These are phyloP conservation scores for Pseudogymnoascus sp. DNA, from an alignment of 2,329 filamentous ascomycete species.

Conservation along the genomic window DNA sequence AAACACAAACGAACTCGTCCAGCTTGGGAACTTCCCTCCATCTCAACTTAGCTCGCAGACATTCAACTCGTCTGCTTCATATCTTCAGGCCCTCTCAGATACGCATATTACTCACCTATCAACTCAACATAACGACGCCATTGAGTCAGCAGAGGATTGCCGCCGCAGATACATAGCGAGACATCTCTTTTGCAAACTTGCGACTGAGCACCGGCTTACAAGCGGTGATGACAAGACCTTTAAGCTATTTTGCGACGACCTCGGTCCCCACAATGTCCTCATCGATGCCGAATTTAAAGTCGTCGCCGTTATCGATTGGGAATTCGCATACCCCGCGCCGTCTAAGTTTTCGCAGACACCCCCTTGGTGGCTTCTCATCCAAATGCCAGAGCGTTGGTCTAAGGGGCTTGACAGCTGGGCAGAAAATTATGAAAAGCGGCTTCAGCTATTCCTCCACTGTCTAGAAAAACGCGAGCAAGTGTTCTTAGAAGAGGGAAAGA, in stretches of 20 bases:
- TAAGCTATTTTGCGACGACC: conserved; percentile 16
- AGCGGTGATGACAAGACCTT: conserved; percentile 10
- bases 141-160: conserved; percentile 25
- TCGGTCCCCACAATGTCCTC: conserved; percentile 16
- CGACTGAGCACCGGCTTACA: conserved; percentile 1
- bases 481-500: background rate
- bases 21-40: conserved; percentile 19
- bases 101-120: conserved; percentile 35
- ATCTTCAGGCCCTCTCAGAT: conserved; percentile 33
- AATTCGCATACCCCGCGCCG: conserved; percentile 17
- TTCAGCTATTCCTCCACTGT: conserved; percentile 8
- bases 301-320: conserved; percentile 17
- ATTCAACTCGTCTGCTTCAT: conserved; percentile 30
- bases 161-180: conserved; percentile 30
- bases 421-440: conserved; percentile 1
- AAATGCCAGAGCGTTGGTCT: conserved; percentile 17
- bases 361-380: conserved; percentile 18
- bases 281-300: conserved; percentile 13
- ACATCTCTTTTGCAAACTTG: conserved; percentile 29
- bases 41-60: conserved; percentile 18
- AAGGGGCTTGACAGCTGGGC: conserved; percentile 11
- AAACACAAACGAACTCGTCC: conserved; percentile 28
- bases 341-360: conserved; percentile 15
- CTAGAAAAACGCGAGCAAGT: conserved; percentile 2
- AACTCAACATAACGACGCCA: conserved; percentile 33